These are phyloP conservation scores for Penicillium chermesinum DNA, from an alignment of 495 filamentous ascomycete genomes.

Conservation along the genomic window DNA sequence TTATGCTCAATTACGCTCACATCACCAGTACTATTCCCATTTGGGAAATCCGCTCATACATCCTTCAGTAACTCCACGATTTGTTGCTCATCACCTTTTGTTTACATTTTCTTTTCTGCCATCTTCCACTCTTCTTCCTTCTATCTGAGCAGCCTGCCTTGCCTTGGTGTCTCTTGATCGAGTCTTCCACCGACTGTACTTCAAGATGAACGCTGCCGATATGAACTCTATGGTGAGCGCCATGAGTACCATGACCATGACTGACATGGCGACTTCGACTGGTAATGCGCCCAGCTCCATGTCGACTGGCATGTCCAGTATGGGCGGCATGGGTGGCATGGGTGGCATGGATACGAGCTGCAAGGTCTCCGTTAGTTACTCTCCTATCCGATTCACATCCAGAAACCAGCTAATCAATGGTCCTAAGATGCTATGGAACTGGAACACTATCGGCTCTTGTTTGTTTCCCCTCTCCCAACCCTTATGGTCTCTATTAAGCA, in stretches of 20 bases:
- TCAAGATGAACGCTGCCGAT: neutral
- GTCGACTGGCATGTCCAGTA: conserved; percentile 1
- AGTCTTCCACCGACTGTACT: neutral
- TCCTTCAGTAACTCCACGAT: neutral
- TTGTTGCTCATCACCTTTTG: neutral
- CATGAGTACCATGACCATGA: conserved; percentile 10
- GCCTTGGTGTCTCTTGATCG: neutral
- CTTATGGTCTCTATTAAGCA: conserved; percentile 5
- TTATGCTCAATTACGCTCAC: conserved; percentile 33
- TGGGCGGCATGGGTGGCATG: conserved; percentile 12
- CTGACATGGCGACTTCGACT: neutral
- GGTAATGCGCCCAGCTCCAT: neutral
- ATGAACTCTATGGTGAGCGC: conserved; percentile 2
- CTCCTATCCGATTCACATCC: neutral
- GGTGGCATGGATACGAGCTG: conserved; percentile 22
- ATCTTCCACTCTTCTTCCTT: neutral
- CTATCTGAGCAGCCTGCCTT: no score
- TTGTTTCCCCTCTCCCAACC: conserved; percentile 5
- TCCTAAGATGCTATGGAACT: conserved; percentile 70
- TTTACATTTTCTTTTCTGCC: neutral
- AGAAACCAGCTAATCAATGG: conserved; percentile 6
- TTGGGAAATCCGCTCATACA: conserved; percentile 8
- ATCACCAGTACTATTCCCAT: neutral
- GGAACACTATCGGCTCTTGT: conserved; percentile 66
- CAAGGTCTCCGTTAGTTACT: conserved; percentile 38